phyloP scores from a whole-genome alignment of 2,329 filamentous ascomycete species.

The Nothopassalora personata region DNA sequence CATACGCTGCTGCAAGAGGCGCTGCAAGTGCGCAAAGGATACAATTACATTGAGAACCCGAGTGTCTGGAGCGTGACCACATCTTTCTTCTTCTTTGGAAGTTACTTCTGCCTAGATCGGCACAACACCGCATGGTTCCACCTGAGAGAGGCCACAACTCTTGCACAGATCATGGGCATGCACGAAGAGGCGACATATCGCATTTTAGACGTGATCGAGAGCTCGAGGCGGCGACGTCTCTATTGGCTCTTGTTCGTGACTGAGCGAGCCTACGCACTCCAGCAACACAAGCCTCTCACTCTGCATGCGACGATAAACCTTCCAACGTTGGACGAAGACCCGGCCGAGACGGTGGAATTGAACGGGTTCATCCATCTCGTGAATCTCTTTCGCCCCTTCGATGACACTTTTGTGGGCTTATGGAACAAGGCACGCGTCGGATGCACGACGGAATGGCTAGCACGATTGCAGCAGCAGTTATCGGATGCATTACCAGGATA shows the following conservation, averaged over 20 bases:
- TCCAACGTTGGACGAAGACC: slow-evolving; percentile 46
- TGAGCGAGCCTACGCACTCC: slow-evolving; percentile 59
- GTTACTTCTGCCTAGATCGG: slow-evolving; percentile 58
- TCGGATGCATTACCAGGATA: slow-evolving; percentile 51
- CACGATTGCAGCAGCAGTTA: slow-evolving; percentile 47
- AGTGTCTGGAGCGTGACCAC: slow-evolving; percentile 55
- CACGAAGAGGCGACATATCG: slow-evolving; percentile 55
- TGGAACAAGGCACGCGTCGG: slow-evolving; percentile 56
- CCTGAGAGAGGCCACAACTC: slow-evolving; percentile 55
- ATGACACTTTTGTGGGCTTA: slow-evolving; percentile 57
- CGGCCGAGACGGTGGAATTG: slow-evolving; percentile 51
- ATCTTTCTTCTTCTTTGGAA: slow-evolving; percentile 57
- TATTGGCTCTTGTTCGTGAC: slow-evolving; percentile 61
- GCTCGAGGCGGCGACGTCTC: slow-evolving; percentile 50
- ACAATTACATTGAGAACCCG: slow-evolving; percentile 54
- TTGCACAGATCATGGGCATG: slow-evolving; percentile 55
- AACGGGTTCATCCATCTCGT: slow-evolving; percentile 57
- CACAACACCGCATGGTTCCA: slow-evolving; percentile 60
- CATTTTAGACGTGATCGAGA: slow-evolving; percentile 44
- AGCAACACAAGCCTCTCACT: slow-evolving; percentile 59
- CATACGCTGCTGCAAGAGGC: slow-evolving; percentile 56
- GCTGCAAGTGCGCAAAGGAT: slow-evolving; percentile 50
- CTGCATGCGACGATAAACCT: slow-evolving; percentile 55
- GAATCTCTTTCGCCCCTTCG: slow-evolving; percentile 57
- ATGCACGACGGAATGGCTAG: slow-evolving; percentile 44